Evolutionary conservation across 306 rosid genomes (phyloP), one percentile per base, ranked within the genome.

Genomic region (Gynostemma pentaphyllum): DNA sequence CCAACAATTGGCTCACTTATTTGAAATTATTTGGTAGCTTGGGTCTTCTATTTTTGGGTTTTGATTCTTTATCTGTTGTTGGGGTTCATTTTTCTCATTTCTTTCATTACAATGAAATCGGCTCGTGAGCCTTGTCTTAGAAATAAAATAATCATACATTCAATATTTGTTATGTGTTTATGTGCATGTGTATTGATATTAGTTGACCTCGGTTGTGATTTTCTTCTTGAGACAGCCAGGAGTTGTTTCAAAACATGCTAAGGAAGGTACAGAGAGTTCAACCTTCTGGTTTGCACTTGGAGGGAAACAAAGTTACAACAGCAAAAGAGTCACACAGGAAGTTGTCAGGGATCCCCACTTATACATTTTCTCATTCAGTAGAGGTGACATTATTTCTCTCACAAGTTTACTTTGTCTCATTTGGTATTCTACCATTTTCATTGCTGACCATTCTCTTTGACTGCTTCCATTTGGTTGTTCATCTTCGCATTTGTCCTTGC

Each of bases 201-300:
- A 44, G 40, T 18, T n/a, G 24, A 63, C 53, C 53, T 4, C 27
- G 4, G 9, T 23, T 40, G 23, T 22, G 9, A 24, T 77, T 62
- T 67, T 64, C 46, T 67, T 78, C 5, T 64, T 69, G 37, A 54
- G 78, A 69, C 95, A 94, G 99, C 97, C 99, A 36, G 97, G 97
- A 78, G 86, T 72, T 76, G 21, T 84, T 57, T 45, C 83, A 64
- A 94, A 94, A 81, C 90, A 82, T 77, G 87, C 97, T 11, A 94
- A 94, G 79, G 99, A 94, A 80, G 97, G 97, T 72, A 94, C 97
- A 70, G 99, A 94, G 82, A 94, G 85, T 85, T 88, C 99, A 66
- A 48, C 90, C 57, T 94, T 94, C 87, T 94, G 99, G 99, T 85
- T 62, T 80, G 80, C 95, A 26, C 84, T 88, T 64, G 99, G 99